phyloP scores from a whole-genome alignment of 345 rosid species.

The Syzygium grande region DNA sequence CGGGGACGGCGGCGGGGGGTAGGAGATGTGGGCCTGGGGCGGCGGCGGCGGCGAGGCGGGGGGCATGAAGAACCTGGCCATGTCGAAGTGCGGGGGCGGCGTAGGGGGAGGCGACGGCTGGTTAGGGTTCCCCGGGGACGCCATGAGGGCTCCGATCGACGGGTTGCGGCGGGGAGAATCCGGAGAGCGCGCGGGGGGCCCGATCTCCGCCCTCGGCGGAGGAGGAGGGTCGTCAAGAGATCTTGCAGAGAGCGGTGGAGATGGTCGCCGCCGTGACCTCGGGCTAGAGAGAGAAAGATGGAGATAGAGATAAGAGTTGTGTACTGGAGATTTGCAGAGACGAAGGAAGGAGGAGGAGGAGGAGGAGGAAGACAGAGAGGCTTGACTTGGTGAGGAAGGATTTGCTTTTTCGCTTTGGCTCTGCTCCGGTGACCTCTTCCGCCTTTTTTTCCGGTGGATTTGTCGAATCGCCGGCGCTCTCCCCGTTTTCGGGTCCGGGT shows the following conservation, averaged over 20 bases:
- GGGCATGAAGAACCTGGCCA: constrained; percentile 32
- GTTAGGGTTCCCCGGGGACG: constrained; percentile 38
- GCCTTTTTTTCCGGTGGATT: not conserved
- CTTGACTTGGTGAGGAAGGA: not conserved
- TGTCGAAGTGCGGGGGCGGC: constrained; percentile 16
- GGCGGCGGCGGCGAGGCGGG: constrained; percentile 12
- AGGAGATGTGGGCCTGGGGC: constrained; percentile 16
- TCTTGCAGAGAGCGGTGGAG: too few relatives aligned
- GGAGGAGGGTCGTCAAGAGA: not conserved
- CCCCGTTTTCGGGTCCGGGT: not conserved
- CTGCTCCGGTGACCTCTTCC: not conserved
- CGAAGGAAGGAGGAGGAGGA: not conserved
- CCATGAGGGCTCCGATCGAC: constrained; percentile 14
- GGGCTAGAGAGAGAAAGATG: too few relatives aligned
- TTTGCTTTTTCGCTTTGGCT: not conserved
- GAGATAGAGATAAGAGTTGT: too few relatives aligned
- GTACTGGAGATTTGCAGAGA: not conserved
- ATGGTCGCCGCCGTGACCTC: too few relatives aligned
- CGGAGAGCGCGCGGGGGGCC: not conserved
- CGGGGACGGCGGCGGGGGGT: constrained; percentile 24
- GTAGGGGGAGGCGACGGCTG: constrained; percentile 12
- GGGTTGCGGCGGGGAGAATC: not conserved
- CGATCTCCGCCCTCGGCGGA: not conserved
- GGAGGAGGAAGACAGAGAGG: not conserved
- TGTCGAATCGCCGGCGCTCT: not conserved